Percentiles rank a stretch among this genome's conserved stretches.
Conservation (phyloP, 2,329 filamentous ascomycete species). For the Colletotrichum coccodes region DNA sequence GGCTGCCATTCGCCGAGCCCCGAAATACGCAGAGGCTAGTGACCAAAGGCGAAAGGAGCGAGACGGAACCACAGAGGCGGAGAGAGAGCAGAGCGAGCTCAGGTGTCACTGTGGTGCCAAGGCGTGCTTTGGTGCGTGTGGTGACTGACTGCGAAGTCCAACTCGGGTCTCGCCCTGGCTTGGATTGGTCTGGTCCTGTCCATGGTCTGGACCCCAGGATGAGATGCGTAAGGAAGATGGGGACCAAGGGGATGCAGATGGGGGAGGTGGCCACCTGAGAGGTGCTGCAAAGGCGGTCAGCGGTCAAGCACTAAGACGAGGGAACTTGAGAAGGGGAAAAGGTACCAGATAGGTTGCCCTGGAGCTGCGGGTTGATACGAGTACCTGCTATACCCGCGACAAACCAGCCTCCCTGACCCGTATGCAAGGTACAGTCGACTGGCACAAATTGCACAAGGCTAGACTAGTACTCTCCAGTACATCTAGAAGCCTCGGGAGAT, state of each 20-base stretch:
- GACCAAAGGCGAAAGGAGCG: not conserved
- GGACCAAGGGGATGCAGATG: not conserved
- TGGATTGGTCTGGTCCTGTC: not conserved
- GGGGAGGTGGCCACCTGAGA: not conserved
- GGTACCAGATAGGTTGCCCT: slow-evolving; percentile 11
- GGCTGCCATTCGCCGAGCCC: slow-evolving; percentile 15
- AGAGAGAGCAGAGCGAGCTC: not conserved
- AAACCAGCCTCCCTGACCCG: slow-evolving; percentile 22
- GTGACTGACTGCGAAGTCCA: not conserved
- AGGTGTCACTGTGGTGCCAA: not conserved
- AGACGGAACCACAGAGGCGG: not conserved
- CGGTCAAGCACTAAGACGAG: slow-evolving; percentile 6
- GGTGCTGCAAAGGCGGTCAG: not conserved
- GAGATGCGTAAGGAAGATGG: not conserved
- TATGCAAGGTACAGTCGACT: slow-evolving; percentile 32
- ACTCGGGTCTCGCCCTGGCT: not conserved
- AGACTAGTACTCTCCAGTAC: slow-evolving; percentile 21
- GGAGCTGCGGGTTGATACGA: not conserved
- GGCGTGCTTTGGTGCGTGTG: not conserved
- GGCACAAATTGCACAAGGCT: slow-evolving; percentile 32
- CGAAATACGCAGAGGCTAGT: slow-evolving; percentile 16
- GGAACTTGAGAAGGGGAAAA: not conserved
- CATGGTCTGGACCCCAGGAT: slow-evolving; percentile 4
- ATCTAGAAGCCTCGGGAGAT: slow-evolving; percentile 28
- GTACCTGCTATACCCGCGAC: slow-evolving; percentile 25